Evolutionary conservation across 805 yeast genomes (phyloP).

Genomic region (Saturnispora serradocipensis): DNA sequence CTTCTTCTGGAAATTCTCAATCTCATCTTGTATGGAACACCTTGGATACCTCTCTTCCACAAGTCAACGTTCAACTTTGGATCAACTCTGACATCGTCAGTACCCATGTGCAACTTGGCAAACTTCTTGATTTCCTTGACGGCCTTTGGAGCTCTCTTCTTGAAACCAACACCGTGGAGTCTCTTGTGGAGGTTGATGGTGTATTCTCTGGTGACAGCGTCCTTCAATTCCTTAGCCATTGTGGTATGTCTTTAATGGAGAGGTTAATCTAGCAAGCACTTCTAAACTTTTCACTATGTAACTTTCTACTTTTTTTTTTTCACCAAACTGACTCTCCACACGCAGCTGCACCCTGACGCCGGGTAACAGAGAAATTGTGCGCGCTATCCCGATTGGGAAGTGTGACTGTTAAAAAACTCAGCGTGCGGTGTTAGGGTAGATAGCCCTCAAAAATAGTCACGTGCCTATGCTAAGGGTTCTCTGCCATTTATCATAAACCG

Average conservation of each 20-base stretch:
- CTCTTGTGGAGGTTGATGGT: conserved; percentile 99
- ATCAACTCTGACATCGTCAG: conserved; percentile 97
- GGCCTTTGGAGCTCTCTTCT: conserved; percentile 99
- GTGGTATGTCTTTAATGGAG: conserved; percentile 2
- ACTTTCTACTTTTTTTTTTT: not conserved
- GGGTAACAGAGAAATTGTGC: conserved; percentile 1
- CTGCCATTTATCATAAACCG: not conserved
- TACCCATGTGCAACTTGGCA: conserved; percentile 98
- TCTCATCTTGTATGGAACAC: conserved; percentile 97
- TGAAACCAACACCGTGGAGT: conserved; percentile 97
- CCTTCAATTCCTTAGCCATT: conserved; percentile 68
- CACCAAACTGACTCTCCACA: not conserved
- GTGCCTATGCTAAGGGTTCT: not conserved
- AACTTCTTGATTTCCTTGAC: conserved; percentile 98
- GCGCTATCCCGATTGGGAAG: not conserved
- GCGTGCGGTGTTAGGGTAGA: not conserved
- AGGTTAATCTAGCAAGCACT: not conserved
- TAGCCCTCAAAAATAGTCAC: not conserved
- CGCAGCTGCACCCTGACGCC: not conserved
- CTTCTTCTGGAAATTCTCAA: conserved; percentile 94
- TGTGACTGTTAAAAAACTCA: not conserved
- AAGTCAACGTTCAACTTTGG: conserved; percentile 96
- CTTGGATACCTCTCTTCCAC: conserved; percentile 99
- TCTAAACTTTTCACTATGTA: not conserved
- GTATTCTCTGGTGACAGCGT: conserved; percentile 99